Percentiles rank a stretch among this genome's conserved stretches.
Evolutionary conservation across 768 basidiomycete genomes (phyloP).

Genomic region (Calocybe indica): DNA sequence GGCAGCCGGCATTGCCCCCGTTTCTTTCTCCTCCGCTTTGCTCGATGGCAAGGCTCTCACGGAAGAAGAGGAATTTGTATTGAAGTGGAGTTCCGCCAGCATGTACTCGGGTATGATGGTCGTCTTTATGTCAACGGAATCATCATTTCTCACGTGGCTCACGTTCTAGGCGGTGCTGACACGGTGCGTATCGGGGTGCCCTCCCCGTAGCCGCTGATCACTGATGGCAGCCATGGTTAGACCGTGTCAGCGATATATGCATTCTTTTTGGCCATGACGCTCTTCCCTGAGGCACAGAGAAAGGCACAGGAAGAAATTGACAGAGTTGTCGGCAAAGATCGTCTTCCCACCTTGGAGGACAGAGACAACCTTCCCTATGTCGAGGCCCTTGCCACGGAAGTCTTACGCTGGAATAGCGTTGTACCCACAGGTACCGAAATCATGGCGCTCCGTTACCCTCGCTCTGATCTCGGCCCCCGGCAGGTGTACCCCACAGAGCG

Average conservation of each 20-base stretch:
- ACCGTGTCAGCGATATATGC: constrained; percentile 58
- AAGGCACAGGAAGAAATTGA: constrained; percentile 64
- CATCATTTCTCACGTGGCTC: constrained; percentile 1
- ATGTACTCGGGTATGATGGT: constrained; percentile 39
- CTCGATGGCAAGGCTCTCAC: constrained; percentile 45
- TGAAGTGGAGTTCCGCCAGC: constrained; percentile 64
- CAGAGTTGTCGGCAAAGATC: constrained; percentile 48
- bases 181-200: constrained; percentile 30
- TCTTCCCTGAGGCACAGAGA: constrained; percentile 47
- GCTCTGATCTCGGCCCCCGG: constrained; percentile 8
- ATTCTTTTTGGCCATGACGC: constrained; percentile 56
- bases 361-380: constrained; percentile 52
- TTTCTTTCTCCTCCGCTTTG: constrained; percentile 54
- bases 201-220: too few species aligned
- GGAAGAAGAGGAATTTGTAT: constrained; percentile 50
- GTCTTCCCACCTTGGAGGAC: constrained; percentile 56
- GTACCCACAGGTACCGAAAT: constrained; percentile 32
- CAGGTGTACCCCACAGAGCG: constrained; percentile 49
- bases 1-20: constrained; percentile 50
- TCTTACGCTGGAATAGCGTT: constrained; percentile 47
- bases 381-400: constrained; percentile 56
- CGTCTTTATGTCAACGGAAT: background rate
- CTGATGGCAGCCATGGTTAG: constrained; percentile 24
- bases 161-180: constrained; percentile 44
- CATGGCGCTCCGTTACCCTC: constrained; percentile 1